A percentile compares a stretch with the other conserved stretches of the same genome.
Evolutionary conservation across 225 moss, liverwort and hornwort genomes (phyloP).

Genomic region (Marchantia paleacea): DNA sequence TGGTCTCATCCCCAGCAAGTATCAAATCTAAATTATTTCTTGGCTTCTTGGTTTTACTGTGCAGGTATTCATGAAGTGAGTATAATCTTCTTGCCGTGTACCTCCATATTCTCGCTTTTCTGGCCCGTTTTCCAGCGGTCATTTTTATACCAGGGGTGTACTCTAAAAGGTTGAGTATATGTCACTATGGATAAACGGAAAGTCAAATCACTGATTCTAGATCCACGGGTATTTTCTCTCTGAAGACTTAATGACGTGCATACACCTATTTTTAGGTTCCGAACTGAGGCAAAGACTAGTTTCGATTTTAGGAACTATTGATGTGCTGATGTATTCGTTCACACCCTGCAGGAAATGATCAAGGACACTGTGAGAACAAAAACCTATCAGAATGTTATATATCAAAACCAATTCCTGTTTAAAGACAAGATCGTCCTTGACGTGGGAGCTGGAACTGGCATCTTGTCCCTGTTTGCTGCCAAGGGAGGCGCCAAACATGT

Average conservation of each 20-base stretch:
- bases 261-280: not conserved
- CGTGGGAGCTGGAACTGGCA: slow-evolving; percentile 95
- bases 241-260: no score
- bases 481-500: slow-evolving; percentile 96
- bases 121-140: not conserved
- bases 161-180: not conserved
- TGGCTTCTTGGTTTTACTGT: slow-evolving; percentile 23
- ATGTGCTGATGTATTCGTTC: not conserved
- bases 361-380: slow-evolving; percentile 97
- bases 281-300: not conserved
- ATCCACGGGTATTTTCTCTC: not conserved
- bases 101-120: not conserved
- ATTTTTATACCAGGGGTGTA: not conserved
- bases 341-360: slow-evolving; percentile 79
- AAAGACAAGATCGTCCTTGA: slow-evolving; percentile 93
- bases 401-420: slow-evolving; percentile 85
- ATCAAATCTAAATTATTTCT: not conserved
- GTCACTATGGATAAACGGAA: not conserved
- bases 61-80: slow-evolving; percentile 99
- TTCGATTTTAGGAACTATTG: not conserved
- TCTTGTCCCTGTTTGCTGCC: slow-evolving; percentile 93
- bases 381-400: slow-evolving; percentile 94
- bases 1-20: not conserved
- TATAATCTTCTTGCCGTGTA: slow-evolving; percentile 17
- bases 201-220: not conserved